Evolutionary conservation across 2,329 filamentous ascomycete genomes (phyloP), one percentile per base, ranked within the genome.

Genomic region (Penicillium sp.): DNA sequence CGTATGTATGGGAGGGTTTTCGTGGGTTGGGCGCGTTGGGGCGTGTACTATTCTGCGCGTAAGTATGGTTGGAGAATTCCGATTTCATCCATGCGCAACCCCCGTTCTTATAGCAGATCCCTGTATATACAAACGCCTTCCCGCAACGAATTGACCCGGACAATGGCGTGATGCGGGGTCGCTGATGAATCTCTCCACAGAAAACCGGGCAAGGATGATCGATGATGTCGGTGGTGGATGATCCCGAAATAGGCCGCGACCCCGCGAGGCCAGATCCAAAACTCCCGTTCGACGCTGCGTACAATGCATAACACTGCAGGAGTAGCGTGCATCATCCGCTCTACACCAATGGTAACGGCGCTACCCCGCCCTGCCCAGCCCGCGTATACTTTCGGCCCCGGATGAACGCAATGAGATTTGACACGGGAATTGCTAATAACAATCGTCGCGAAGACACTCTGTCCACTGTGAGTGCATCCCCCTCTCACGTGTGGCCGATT

Each of bases 101-200:
- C 10, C 11, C 50, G 30, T 51, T 55, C 44, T 55, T 57, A 55
- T 55, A 57, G 14, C 9, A 43, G n/a, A n/a, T 1, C 31, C 18
- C 40, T 49, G 45, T 14, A 46, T 36, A 25, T 41, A n/a, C 13
- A 40, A 48, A 35, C 16, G 24, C 25, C 6, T 9, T 20, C 31
- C 31, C 22, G 16, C 40, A 27, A 30, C 36, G 18, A 28, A 46
- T 46, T 30, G 20, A 33, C 38, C 11, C n/a, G 20, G 18, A 11
- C n/a, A 25, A 57, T 57, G 36, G 55, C 53, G 55, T 57, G 55
- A 55, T 57, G 55, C 55, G 55, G 55, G 55, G 55, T 27, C 18
- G 20, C 33, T 18, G 33, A 8, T 11, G 22, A 10, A 30, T 24
- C 1, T 20, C 5, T 28, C 45, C 22, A 16, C 13, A 47, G 33